phyloP scores from a whole-genome alignment of 257 asterid genomes.

The Lantana camara region DNA sequence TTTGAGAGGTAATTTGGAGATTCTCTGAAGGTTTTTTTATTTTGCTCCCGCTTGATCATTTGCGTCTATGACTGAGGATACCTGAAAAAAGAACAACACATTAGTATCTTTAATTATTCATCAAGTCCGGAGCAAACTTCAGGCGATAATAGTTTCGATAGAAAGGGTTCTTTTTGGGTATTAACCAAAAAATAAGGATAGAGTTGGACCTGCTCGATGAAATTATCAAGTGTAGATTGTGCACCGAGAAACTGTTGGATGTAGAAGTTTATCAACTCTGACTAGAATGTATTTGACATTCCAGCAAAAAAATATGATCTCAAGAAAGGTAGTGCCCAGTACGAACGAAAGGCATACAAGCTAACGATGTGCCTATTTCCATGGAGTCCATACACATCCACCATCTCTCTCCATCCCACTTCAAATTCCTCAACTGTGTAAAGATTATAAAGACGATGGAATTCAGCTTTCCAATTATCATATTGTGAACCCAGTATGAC shows the following conservation, averaged over 20 bases:
- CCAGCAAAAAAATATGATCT: conserved; percentile 60
- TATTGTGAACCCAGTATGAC: conserved; percentile 48
- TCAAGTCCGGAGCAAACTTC: too few relatives aligned
- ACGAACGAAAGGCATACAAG: conserved; percentile 57
- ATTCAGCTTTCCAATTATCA: conserved; percentile 56
- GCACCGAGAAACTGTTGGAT: conserved; percentile 55
- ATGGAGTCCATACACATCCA: conserved; percentile 46
- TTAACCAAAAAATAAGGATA: neutral
- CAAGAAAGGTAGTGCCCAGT: conserved; percentile 61
- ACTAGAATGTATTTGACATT: conserved; percentile 48
- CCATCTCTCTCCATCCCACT: conserved; percentile 64
- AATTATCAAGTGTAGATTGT: conserved; percentile 47
- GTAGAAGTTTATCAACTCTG: conserved; percentile 44
- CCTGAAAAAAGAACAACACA: conserved; percentile 35
- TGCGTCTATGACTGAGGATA: conserved; percentile 41
- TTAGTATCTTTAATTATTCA: too few relatives aligned
- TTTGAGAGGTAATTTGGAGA: conserved; percentile 40
- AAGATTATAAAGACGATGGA: conserved; percentile 52
- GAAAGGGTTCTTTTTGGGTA: too few relatives aligned
- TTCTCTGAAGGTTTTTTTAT: conserved; percentile 33
- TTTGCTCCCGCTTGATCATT: conserved; percentile 38
- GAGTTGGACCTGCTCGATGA: conserved; percentile 50
- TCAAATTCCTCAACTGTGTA: conserved; percentile 54
- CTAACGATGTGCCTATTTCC: conserved; percentile 57
- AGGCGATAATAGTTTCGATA: too few relatives aligned